Evolutionary conservation across 306 rosid genomes (phyloP), one percentile per base, ranked within the genome.

Genomic region (Casuarina glauca): DNA sequence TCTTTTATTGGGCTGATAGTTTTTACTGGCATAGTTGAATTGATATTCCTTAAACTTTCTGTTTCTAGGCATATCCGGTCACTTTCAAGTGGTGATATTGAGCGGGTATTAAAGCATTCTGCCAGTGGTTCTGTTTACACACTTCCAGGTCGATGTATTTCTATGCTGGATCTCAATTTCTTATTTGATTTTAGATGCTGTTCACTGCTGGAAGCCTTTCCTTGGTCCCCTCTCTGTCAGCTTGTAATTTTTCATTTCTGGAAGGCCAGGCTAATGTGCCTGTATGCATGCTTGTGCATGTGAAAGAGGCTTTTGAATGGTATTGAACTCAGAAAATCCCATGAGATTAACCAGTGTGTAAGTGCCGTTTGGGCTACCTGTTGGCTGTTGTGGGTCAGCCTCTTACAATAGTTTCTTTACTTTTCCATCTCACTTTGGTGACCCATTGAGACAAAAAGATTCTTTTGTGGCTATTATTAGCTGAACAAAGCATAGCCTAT

Each of bases 111-210:
- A 68, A 89, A 88, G 80, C 93, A 82, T 70, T 87, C 97, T 64
- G 77, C 82, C 54, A 89, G 63, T 67, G 70, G 82, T 87, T 76
- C 93, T 0, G 74, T 83, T 75, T 79, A 66, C 75, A 87, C 84
- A 82, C 93, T 89, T 83, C 99, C 99, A 93, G 97, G 99, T 95
- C 80, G 78, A 83, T 79, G 64, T 76, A 76, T 50, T 44, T 83
- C 58, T 86, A 68, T 67, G 20, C 70, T 46, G 53, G 68, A 43
- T 5, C 39, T 81, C 54, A 41, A 3, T 9, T 69, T 4, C 8
- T 44, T 8, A 55, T 58, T 72, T 51, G 71, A 49, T 16, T 67
- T 55, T 58, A 16, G 50, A 70, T 1, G 38, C 44, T 20, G 63
- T 13, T 63, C 9, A 4, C 4, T 55, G 20, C 49, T n/a, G 41